Percentiles rank a stretch among this genome's conserved stretches.
Evolutionary conservation across 1,139 yeast species (phyloP).

Genomic region (Zygosaccharomyces pseudobailii): DNA sequence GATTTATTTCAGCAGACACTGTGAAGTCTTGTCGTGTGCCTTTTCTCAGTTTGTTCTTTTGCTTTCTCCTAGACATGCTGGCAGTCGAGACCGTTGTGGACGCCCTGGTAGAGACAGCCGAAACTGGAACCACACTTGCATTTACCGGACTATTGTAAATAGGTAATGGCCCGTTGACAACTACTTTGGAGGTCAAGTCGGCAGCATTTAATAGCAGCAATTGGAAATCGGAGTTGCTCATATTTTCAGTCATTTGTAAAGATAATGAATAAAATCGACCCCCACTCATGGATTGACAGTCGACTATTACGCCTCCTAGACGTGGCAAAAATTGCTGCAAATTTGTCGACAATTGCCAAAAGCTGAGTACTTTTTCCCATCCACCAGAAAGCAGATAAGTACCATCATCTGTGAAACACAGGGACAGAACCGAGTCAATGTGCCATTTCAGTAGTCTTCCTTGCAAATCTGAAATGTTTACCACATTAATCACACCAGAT

Average conservation of each 20-base stretch:
- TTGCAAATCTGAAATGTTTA: conserved; percentile 49
- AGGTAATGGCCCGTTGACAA: conserved; percentile 73
- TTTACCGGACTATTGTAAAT: conserved; percentile 41
- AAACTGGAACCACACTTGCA: conserved; percentile 28
- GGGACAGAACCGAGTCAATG: conserved; percentile 68
- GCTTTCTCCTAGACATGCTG: conserved; percentile 29
- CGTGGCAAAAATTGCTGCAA: conserved; percentile 91
- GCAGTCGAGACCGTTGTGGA: conserved; percentile 24
- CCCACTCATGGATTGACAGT: conserved; percentile 45
- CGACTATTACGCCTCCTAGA: conserved; percentile 67
- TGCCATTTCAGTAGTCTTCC: conserved; percentile 87
- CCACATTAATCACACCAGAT: conserved; percentile 73
- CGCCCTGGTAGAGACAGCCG: conserved; percentile 27
- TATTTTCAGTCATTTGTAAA: conserved; percentile 38
- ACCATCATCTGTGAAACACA: conserved; percentile 65
- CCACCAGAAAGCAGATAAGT: conserved; percentile 91
- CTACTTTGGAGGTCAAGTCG: conserved; percentile 74
- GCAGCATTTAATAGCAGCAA: conserved; percentile 67
- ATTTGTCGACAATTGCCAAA: conserved; percentile 86
- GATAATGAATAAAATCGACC: conserved; percentile 64
- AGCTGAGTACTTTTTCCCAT: conserved; percentile 82
- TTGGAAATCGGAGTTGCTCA: conserved; percentile 49
- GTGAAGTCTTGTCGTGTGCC: conserved; percentile 51
- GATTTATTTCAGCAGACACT: conserved; percentile 58
- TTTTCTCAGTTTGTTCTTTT: conserved; percentile 35